Base-by-base conservation (phyloP, 805 yeast species). In the Metschnikowia proteae region DNA sequence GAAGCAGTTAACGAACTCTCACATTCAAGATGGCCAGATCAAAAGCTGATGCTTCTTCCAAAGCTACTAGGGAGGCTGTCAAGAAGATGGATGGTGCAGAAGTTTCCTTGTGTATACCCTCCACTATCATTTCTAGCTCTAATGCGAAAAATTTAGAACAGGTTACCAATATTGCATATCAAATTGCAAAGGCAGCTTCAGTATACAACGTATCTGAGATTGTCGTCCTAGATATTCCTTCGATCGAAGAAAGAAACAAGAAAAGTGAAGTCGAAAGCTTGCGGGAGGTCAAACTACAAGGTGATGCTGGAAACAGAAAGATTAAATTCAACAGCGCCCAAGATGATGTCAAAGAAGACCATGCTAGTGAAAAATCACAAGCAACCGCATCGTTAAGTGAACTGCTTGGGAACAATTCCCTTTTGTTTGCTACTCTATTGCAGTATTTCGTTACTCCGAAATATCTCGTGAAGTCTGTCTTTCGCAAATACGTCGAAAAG, bases 361-460 rank as follows among this genome's bases (percentile, higher is more conserved):
- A 43, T 8, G 30, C 50, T 38, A 36, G 43, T 30, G 45, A 47
- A 7, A 52, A 51, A n/a, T 37, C 55, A 1, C 50, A 33, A 59
- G 58, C 39, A 53, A 56, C 29, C 34, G 41, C 29, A 48, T 35
- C 36, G 60, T 51, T 32, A 47, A 54, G 31, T 48, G 56, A 3
- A 54, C 48, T 4, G 46, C 38, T 23, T 22, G 61, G 64, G 43
- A 71, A 58, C 49, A 71, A 73, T 33, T 68, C 83, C 0, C 65
- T 83, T 61, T 60, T 83, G 6, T 74, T 88, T 47, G 90, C 92
- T 1, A 72, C 83, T 1, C 70, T 90, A 35, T 68, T 90, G 48
- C 96, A 88, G 61, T 89, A 71, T 61, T 88, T 88, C 60, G 81
- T 89, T 11, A 89, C 96, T 0, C 96, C 97, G 1, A 86, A 88